Evolutionary conservation across 257 asterid species (phyloP).

Genomic region (Nicotiana attenuata): DNA sequence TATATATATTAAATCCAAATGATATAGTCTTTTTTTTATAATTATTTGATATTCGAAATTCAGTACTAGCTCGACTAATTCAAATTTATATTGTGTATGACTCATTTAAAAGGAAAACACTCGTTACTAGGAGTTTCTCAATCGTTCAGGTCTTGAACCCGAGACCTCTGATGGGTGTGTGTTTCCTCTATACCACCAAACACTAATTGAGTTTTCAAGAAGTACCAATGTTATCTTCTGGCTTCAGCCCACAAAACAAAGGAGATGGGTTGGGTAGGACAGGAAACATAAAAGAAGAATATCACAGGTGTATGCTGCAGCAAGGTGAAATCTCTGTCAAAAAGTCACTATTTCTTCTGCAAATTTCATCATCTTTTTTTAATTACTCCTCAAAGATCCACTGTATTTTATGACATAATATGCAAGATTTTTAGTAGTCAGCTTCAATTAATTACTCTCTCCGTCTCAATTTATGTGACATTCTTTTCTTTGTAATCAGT

Average conservation of each 20-base stretch:
- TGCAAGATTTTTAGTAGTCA: background rate
- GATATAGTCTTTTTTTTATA: too few species aligned
- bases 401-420: background rate
- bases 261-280: background rate
- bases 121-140: too few species aligned
- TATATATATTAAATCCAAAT: too few species aligned
- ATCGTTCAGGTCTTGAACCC: too few species aligned
- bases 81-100: too few species aligned
- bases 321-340: background rate
- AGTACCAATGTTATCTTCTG: background rate
- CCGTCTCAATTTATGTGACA: too few species aligned
- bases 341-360: background rate
- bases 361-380: background rate
- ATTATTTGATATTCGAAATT: too few species aligned
- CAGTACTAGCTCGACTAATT: too few species aligned
- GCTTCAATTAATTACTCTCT: background rate
- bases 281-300: background rate
- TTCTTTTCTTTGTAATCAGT: too few species aligned
- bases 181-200: background rate
- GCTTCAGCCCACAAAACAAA: background rate
- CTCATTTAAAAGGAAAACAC: too few species aligned
- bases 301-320: background rate
- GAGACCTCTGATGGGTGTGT: background rate
- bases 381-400: background rate
- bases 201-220: background rate